A percentile compares a stretch with the other conserved stretches of the same genome.
Conservation (phyloP, 177 flowering plant genomes). For the Vitis hybrid region DNA sequence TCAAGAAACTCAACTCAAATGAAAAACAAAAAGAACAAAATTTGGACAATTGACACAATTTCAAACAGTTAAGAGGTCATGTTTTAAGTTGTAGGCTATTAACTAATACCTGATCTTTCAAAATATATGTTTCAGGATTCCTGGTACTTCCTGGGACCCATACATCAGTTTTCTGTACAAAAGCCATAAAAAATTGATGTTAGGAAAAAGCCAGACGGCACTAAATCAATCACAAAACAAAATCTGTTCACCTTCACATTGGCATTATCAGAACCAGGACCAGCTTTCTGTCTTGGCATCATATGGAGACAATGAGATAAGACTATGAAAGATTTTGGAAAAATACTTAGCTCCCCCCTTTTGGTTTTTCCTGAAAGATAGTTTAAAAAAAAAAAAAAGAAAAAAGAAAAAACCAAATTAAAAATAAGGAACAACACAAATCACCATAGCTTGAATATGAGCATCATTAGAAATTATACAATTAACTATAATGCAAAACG, state of each 20-base stretch:
- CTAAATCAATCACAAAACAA: neutral
- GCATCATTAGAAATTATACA: no score
- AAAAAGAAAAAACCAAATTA: neutral
- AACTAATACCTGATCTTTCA: slow-evolving; percentile 90
- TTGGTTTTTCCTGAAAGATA: slow-evolving; percentile 71
- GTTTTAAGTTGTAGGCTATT: neutral
- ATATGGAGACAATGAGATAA: slow-evolving; percentile 92
- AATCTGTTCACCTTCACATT: slow-evolving; percentile 33
- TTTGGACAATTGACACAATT: neutral
- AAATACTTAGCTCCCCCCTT: slow-evolving; percentile 90
- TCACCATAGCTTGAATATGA: neutral
- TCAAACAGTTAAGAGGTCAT: neutral
- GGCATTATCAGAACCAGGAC: slow-evolving; percentile 47
- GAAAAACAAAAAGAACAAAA: neutral
- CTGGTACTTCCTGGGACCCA: slow-evolving; percentile 92
- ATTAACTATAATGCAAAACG: neutral
- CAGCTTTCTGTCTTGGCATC: slow-evolving; percentile 85
- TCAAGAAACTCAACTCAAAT: neutral
- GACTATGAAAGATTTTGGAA: slow-evolving; percentile 65
- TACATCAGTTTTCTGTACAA: slow-evolving; percentile 53
- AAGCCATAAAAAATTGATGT: neutral
- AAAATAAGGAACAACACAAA: neutral
- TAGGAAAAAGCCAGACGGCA: neutral
- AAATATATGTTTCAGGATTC: slow-evolving; percentile 75
- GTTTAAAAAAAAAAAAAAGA: neutral